Evolutionary conservation across 2,329 filamentous ascomycete species (phyloP).

Genomic region (Akanthomyces dipterigenus): DNA sequence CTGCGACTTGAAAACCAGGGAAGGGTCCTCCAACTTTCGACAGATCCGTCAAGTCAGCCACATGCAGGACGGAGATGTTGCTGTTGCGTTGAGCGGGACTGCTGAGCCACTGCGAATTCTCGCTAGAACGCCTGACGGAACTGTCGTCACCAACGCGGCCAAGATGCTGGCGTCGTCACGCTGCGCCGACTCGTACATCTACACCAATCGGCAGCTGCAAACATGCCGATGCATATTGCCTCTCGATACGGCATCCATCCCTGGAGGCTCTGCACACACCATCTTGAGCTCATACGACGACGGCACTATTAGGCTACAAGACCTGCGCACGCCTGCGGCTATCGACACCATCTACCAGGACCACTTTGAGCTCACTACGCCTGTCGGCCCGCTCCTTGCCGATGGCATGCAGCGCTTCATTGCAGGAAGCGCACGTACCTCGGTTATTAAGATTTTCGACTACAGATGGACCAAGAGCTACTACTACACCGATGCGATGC

Average conservation of each 20-base stretch:
- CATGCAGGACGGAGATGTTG: slow-evolving; percentile 3
- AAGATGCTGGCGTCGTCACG: slow-evolving; percentile 20
- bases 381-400: slow-evolving; percentile 32
- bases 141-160: slow-evolving; percentile 24
- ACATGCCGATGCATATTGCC: slow-evolving; percentile 31
- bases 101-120: slow-evolving; percentile 33
- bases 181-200: slow-evolving; percentile 1
- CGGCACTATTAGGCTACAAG: slow-evolving; percentile 30
- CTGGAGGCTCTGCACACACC: slow-evolving; percentile 24
- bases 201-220: neutral
- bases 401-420: slow-evolving; percentile 37
- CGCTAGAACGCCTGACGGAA: slow-evolving; percentile 31
- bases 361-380: slow-evolving; percentile 34
- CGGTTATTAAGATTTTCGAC: slow-evolving; percentile 39
- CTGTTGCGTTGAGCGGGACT: neutral
- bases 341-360: slow-evolving; percentile 39
- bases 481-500: slow-evolving; percentile 34
- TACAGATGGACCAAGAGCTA: slow-evolving; percentile 40
- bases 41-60: neutral
- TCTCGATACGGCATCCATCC: slow-evolving; percentile 19
- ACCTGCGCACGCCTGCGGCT: slow-evolving; percentile 34
- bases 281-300: slow-evolving; percentile 40
- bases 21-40: neutral
- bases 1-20: neutral
- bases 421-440: slow-evolving; percentile 31